Conservation (phyloP, 345 rosid species). For the Durio zibethinus region DNA sequence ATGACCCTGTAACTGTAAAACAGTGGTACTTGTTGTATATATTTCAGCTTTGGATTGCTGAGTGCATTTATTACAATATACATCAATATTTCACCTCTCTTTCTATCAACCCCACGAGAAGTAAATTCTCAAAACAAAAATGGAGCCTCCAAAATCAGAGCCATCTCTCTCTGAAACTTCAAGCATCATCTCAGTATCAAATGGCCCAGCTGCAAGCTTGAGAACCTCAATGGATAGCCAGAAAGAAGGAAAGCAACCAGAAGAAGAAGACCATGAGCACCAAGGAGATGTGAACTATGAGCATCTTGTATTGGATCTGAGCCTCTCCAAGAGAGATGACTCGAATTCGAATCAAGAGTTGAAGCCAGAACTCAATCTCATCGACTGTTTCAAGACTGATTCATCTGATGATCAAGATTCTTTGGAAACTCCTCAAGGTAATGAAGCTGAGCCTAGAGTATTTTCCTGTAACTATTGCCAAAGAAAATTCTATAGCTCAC, state of each 20-base stretch:
- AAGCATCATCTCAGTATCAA: constrained; percentile 31
- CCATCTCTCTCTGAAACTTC: constrained; percentile 35
- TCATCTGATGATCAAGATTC: constrained; percentile 23
- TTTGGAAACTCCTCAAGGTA: constrained; percentile 23
- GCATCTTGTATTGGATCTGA: constrained; percentile 62
- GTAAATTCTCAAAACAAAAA: neutral
- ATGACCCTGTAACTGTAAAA: constrained; percentile 40
- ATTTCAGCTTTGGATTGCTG: constrained; percentile 2
- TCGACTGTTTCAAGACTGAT: constrained; percentile 35
- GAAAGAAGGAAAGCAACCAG: neutral
- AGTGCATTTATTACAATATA: constrained; percentile 19
- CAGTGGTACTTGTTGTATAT: constrained; percentile 3
- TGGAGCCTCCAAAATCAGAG: constrained; percentile 45
- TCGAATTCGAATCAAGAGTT: constrained; percentile 25
- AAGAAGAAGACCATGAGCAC: constrained; percentile 3
- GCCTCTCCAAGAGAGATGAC: constrained; percentile 43
- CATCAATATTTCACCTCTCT: constrained; percentile 25
- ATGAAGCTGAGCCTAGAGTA: constrained; percentile 53
- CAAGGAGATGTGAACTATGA: constrained; percentile 8
- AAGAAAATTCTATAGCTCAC: constrained; percentile 91
- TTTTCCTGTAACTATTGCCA: constrained; percentile 91
- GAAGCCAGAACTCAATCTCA: constrained; percentile 47
- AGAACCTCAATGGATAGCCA: constrained; percentile 13
- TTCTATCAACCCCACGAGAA: neutral
- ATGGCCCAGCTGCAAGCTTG: constrained; percentile 14